Evolutionary conservation across 129 eudicot species (phyloP).

Genomic region (Smallanthus sonchifolius): DNA sequence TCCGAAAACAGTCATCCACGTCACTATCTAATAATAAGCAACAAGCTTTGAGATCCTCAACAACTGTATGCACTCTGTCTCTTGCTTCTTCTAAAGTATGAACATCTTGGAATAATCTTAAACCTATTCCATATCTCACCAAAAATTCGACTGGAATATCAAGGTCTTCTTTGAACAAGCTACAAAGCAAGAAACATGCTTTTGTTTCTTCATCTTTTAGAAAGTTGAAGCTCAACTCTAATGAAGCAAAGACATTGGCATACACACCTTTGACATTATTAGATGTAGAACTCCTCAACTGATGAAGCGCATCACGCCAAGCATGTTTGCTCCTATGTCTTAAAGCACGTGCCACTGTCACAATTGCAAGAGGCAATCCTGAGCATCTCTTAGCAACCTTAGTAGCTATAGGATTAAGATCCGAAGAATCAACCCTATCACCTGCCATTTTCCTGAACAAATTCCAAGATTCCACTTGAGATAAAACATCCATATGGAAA

Average conservation of each 20-base stretch:
- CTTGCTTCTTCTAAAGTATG: slow-evolving; percentile 38
- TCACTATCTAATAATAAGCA: slow-evolving; percentile 40
- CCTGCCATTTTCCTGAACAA: slow-evolving; percentile 36
- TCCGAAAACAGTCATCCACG: slow-evolving; percentile 30
- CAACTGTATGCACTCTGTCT: slow-evolving; percentile 30
- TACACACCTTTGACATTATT: slow-evolving; percentile 39
- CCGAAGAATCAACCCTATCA: slow-evolving; percentile 23
- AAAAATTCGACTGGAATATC: slow-evolving; percentile 35
- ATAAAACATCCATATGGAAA: slow-evolving; percentile 31
- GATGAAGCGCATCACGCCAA: slow-evolving; percentile 40
- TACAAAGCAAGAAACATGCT: slow-evolving; percentile 39
- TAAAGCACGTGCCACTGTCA: slow-evolving; percentile 38
- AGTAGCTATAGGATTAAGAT: slow-evolving; percentile 27
- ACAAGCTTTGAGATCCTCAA: slow-evolving; percentile 38
- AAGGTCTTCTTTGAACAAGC: slow-evolving; percentile 43
- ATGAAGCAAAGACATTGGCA: slow-evolving; percentile 34
- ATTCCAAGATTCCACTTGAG: slow-evolving; percentile 38
- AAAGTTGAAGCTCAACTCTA: slow-evolving; percentile 38
- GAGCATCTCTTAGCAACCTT: slow-evolving; percentile 37
- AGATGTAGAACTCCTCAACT: slow-evolving; percentile 25
- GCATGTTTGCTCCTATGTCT: slow-evolving; percentile 35
- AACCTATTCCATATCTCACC: slow-evolving; percentile 48
- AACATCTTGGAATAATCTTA: slow-evolving; percentile 39
- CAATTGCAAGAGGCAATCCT: slow-evolving; percentile 46
- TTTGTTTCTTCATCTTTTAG: slow-evolving; percentile 36